Conservation (phyloP, 345 rosid species). For the Sonneratia caseolaris region DNA sequence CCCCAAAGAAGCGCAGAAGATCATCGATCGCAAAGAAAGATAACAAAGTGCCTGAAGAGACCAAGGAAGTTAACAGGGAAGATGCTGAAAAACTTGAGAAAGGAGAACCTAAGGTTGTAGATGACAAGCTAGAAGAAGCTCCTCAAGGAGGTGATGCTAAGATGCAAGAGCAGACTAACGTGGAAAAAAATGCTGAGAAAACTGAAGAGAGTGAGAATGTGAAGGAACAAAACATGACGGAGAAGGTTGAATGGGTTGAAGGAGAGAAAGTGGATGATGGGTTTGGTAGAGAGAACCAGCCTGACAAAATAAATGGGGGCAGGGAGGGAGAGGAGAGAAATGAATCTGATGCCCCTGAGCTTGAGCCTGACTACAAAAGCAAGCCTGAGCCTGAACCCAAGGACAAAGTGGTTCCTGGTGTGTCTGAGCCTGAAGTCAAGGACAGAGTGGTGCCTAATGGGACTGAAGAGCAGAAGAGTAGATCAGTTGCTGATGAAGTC, state of each 20-base stretch:
- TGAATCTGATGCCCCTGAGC: neutral
- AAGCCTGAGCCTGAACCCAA: neutral
- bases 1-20: slow-evolving; percentile 43
- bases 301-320: neutral
- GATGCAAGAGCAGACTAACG: slow-evolving; percentile 1
- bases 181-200: slow-evolving; percentile 8
- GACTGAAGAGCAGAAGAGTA: slow-evolving; percentile 12
- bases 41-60: slow-evolving; percentile 27
- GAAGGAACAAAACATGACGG: slow-evolving; percentile 14
- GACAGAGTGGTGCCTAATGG: slow-evolving; percentile 17
- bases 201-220: slow-evolving; percentile 15
- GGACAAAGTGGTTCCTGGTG: neutral
- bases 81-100: slow-evolving; percentile 27
- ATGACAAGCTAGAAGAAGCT: slow-evolving; percentile 18
- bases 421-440: slow-evolving; percentile 15
- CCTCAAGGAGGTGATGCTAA: slow-evolving; percentile 9
- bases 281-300: neutral
- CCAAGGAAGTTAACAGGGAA: slow-evolving; percentile 24
- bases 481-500: slow-evolving; percentile 7
- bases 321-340: neutral
- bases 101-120: slow-evolving; percentile 19
- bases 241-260: slow-evolving; percentile 16
- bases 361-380: slow-evolving; percentile 5
- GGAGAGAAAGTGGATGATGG: slow-evolving; percentile 14
- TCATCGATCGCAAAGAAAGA: slow-evolving; percentile 44